Conservation (phyloP, 768 basidiomycete genomes). For the Stropharia rugosoannulata region DNA sequence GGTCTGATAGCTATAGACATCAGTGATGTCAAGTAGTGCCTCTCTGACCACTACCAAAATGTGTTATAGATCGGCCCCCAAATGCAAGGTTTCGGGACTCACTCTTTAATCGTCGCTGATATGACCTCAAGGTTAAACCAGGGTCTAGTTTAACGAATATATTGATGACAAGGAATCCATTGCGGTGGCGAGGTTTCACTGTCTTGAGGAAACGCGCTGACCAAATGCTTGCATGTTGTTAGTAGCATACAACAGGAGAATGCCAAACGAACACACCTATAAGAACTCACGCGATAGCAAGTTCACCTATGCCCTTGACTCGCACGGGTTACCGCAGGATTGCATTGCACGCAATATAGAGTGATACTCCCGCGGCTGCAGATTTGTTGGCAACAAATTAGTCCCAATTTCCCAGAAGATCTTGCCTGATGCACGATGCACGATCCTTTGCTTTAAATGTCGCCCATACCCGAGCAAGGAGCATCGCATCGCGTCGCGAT, state of each 20-base stretch:
- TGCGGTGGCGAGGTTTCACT: slow-evolving; percentile 81
- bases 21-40: slow-evolving; percentile 77
- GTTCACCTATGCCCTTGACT: too few species aligned
- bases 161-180: slow-evolving; percentile 87
- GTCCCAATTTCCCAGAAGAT: too few species aligned
- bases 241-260: not conserved
- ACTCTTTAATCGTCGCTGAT: slow-evolving; percentile 82
- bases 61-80: slow-evolving; percentile 2
- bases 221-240: slow-evolving; percentile 47
- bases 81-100: slow-evolving; percentile 10
- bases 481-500: too few species aligned
- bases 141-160: slow-evolving; percentile 96
- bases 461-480: too few species aligned
- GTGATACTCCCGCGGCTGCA: too few species aligned
- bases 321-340: too few species aligned
- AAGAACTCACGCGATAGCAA: too few species aligned
- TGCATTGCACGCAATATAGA: too few species aligned
- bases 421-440: too few species aligned
- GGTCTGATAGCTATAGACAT: slow-evolving; percentile 85
- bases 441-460: too few species aligned
- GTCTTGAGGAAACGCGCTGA: slow-evolving; percentile 77
- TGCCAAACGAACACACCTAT: slow-evolving; percentile 51
- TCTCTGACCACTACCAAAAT: slow-evolving; percentile 74
- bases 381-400: too few species aligned
- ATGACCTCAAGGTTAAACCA: slow-evolving; percentile 69